Evolutionary conservation across 2,329 filamentous ascomycete species (phyloP).

Genomic region (Knufia petricola): DNA sequence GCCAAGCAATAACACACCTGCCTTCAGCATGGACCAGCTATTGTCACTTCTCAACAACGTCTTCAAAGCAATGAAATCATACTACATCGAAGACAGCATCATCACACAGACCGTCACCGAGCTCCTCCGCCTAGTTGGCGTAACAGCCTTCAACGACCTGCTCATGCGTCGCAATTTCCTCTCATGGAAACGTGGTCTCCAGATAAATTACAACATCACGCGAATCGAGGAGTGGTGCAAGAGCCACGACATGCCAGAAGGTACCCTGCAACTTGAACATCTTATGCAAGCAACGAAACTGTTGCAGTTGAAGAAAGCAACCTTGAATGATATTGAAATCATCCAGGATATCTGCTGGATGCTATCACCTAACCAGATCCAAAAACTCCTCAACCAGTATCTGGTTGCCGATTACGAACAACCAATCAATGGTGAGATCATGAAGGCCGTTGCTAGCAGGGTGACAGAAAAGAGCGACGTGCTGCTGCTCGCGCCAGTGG

Average conservation of each 20-base stretch:
- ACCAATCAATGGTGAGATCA: slow-evolving; percentile 98
- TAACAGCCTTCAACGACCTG: slow-evolving; percentile 96
- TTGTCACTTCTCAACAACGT: slow-evolving; percentile 92
- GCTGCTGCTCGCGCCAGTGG: slow-evolving; percentile 81
- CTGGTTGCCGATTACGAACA: slow-evolving; percentile 98
- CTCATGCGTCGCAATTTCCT: slow-evolving; percentile 97
- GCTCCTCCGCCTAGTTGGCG: slow-evolving; percentile 81
- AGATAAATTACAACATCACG: slow-evolving; percentile 99
- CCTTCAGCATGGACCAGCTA: slow-evolving; percentile 99
- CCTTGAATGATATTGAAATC: slow-evolving; percentile 97
- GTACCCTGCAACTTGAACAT: slow-evolving; percentile 93
- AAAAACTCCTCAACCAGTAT: slow-evolving; percentile 97
- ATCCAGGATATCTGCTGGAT: slow-evolving; percentile 98
- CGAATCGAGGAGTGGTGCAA: slow-evolving; percentile 99
- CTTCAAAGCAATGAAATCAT: slow-evolving; percentile 97
- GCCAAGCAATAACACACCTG: slow-evolving; percentile 77
- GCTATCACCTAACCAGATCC: slow-evolving; percentile 96
- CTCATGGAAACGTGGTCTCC: slow-evolving; percentile 96
- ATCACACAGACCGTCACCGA: slow-evolving; percentile 94
- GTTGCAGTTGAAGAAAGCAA: slow-evolving; percentile 96
- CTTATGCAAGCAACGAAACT: slow-evolving; percentile 98
- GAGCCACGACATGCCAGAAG: slow-evolving; percentile 98
- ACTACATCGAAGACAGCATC: slow-evolving; percentile 92
- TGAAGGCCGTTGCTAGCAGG: slow-evolving; percentile 95
- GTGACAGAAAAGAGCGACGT: slow-evolving; percentile 99